A percentile compares a stretch with the other conserved stretches of the same genome.
Evolutionary conservation across 2,329 filamentous ascomycete genomes (phyloP).

Genomic region (Colletotrichum tofieldiae): DNA sequence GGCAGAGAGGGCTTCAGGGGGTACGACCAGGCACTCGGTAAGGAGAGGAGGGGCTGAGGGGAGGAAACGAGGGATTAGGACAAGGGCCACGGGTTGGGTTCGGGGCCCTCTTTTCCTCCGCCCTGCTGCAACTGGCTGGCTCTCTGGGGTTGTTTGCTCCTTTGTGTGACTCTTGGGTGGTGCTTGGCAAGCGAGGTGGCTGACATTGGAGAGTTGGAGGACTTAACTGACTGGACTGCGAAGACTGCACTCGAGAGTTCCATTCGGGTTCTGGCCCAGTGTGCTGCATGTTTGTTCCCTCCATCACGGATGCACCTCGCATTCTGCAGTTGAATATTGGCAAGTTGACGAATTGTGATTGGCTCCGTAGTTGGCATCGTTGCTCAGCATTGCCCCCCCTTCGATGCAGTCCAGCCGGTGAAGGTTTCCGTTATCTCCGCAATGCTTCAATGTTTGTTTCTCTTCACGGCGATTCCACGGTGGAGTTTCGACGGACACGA

Average conservation of each 20-base stretch:
- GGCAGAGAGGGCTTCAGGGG: neutral
- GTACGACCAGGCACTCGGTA: slow-evolving; percentile 8
- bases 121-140: neutral
- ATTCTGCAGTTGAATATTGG: slow-evolving; percentile 8
- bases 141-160: slow-evolving; percentile 4
- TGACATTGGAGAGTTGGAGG: neutral
- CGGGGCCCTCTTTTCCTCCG: neutral
- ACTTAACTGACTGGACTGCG: neutral
- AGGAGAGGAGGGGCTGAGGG: neutral
- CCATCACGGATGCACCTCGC: neutral
- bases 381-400: neutral
- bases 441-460: neutral
- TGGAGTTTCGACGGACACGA: neutral
- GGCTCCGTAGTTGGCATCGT: neutral
- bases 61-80: neutral
- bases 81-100: neutral
- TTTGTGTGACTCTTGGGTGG: neutral
- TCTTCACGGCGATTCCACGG: neutral
- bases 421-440: neutral
- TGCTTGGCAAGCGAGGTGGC: neutral
- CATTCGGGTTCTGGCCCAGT: neutral
- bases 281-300: slow-evolving; percentile 2
- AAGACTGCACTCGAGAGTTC: neutral
- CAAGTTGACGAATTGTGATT: neutral
- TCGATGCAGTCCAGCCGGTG: neutral